Evolutionary conservation across 352 stramenopile genomes (phyloP), one percentile per base, ranked within the genome.

Genomic region (Phytopythium ostracodes): DNA sequence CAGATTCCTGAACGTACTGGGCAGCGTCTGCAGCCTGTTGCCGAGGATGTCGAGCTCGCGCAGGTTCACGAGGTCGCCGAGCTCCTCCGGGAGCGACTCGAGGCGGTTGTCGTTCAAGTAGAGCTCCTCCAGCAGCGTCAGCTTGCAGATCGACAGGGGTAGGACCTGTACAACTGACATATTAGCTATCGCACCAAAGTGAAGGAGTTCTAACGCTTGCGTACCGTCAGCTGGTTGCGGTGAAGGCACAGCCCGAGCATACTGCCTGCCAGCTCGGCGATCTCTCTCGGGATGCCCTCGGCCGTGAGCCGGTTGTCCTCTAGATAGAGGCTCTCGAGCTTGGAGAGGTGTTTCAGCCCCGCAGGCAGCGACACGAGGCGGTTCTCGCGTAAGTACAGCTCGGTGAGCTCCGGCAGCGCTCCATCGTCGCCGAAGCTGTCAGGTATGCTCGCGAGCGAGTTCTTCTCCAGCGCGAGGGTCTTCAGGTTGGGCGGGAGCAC

Each of bases 311-410:
- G 70, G 57, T 96, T 96, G 63, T 94, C 86, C 75, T 96, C 88
- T 31, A 96, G 67, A 31, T 94, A 96, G 17, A 96, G 36, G 56
- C 76, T 89, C 68, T 96, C 86, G 24, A 96, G 76, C 24, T 85
- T 72, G 9, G 67, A 56, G 0, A 93, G 68, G 8, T 87, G 60
- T 15, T 77, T 68, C 40, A 96, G 84, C 20, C 66, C 68, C 7
- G 61, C 29, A 0, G 88, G 80, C 25, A 96, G 66, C 20, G 61
- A 63, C 7, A 58, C 71, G 40, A 96, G 68, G 51, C 85, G 56
- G 64, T 96, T 96, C 57, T 94, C 72, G 12, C 88, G 73, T 33
- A 96, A 31, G 56, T 96, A 96, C 24, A 96, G 72, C 66, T 96
- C 88, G 1, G 71, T 84, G 47, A 96, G 76, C 33, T 65, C 59